These are phyloP conservation scores for Tetrahymena malaccensis DNA, from an alignment of 73 alveolate species.

Conservation along the genomic window DNA sequence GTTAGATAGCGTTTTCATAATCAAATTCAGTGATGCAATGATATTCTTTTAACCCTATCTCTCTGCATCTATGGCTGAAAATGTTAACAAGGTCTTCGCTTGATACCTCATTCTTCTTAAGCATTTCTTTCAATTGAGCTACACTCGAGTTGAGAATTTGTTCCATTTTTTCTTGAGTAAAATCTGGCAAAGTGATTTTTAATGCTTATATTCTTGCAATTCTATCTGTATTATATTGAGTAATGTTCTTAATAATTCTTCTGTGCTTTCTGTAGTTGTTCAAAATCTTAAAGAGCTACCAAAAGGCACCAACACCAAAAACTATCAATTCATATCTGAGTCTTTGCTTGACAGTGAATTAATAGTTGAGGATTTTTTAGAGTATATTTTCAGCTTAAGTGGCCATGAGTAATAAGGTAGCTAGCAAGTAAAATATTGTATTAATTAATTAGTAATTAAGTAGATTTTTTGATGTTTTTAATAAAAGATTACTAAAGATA, in stretches of 20 bases:
- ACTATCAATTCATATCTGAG: background rate
- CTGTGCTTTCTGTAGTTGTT: background rate
- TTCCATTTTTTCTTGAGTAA: background rate
- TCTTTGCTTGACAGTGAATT: background rate
- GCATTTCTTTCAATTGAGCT: background rate
- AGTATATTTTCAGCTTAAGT: background rate
- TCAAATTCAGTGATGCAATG: background rate
- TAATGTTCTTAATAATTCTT: background rate
- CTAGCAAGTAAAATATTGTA: background rate
- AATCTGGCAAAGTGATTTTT: background rate
- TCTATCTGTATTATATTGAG: background rate
- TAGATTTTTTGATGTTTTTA: background rate
- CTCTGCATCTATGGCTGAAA: background rate
- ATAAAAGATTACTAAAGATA: background rate
- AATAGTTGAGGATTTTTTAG: background rate
- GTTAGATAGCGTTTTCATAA: background rate
- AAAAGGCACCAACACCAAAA: background rate
- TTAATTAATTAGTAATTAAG: background rate
- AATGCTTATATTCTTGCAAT: background rate
- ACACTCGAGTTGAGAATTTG: background rate
- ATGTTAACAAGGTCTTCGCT: background rate
- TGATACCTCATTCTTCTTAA: background rate
- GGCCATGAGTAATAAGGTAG: background rate
- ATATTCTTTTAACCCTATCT: background rate
- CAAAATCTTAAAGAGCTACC: background rate